phyloP scores from a whole-genome alignment of 2,329 filamentous ascomycete species.

The Xylaria sp. region DNA sequence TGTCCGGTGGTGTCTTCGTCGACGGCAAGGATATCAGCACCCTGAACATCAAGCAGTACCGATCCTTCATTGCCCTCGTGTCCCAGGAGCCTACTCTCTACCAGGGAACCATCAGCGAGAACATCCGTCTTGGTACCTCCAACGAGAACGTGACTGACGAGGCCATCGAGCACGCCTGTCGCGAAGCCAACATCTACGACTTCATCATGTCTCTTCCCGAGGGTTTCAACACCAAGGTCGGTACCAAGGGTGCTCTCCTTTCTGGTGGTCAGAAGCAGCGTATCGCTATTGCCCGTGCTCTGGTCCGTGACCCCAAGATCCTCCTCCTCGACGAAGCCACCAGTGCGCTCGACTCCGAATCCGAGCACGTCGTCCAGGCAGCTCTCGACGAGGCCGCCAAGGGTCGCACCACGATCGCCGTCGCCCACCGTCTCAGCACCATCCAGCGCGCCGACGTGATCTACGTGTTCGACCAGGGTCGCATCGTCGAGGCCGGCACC shows the following conservation, averaged over 20 bases:
- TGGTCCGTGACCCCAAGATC: conserved; percentile 86
- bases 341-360: conserved; percentile 68
- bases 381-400: conserved; percentile 77
- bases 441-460: conserved; percentile 94
- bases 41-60: conserved; percentile 81
- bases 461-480: conserved; percentile 91
- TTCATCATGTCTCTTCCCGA: conserved; percentile 84
- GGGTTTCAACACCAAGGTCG: conserved; percentile 79
- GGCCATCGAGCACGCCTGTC: conserved; percentile 70
- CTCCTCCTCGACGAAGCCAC: conserved; percentile 80
- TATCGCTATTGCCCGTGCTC: conserved; percentile 83
- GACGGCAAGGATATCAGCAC: conserved; percentile 77
- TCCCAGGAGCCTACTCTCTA: conserved; percentile 93
- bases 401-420: conserved; percentile 85
- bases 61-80: conserved; percentile 77
- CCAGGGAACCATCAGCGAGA: conserved; percentile 85
- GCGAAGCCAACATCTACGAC: conserved; percentile 87
- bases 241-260: conserved; percentile 77
- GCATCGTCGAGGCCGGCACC: conserved; percentile 77
- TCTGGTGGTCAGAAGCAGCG: conserved; percentile 94
- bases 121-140: conserved; percentile 74
- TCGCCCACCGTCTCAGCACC: conserved; percentile 85
- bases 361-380: conserved; percentile 73
- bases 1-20: conserved; percentile 72
- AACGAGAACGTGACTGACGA: conserved; percentile 64